Evolutionary conservation across 495 filamentous ascomycete genomes (phyloP).

Genomic region (Trichocladium uniseriatum): DNA sequence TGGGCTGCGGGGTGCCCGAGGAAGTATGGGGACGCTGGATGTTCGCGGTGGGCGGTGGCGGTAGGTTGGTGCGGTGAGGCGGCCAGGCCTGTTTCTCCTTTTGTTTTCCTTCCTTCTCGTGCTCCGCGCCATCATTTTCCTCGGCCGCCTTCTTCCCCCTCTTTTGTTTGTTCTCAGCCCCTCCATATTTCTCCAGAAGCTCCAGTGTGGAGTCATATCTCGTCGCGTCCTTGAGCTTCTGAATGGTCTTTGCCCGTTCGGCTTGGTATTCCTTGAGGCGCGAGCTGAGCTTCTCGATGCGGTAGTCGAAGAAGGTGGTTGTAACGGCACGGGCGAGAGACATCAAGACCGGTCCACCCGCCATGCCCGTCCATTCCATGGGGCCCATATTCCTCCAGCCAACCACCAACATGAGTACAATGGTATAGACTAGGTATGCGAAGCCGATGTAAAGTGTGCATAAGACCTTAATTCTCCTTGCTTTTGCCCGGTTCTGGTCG

Average conservation of each 20-base stretch:
- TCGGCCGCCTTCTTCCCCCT: constrained; percentile 27
- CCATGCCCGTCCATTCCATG: constrained; percentile 64
- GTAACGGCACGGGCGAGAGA: constrained; percentile 52
- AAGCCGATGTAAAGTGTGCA: constrained; percentile 86
- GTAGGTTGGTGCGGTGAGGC: constrained; percentile 45
- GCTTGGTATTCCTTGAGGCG: constrained; percentile 64
- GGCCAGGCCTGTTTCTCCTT: constrained; percentile 15
- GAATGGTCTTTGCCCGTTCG: constrained; percentile 77
- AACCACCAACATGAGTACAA: constrained; percentile 72
- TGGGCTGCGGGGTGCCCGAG: constrained; percentile 8
- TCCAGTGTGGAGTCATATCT: constrained; percentile 93
- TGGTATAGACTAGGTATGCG: constrained; percentile 74
- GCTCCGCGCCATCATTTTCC: constrained; percentile 14
- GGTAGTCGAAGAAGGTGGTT: constrained; percentile 68
- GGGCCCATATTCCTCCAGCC: constrained; percentile 74
- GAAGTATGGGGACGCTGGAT: constrained; percentile 41
- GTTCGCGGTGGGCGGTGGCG: constrained; percentile 82
- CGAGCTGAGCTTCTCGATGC: constrained; percentile 55
- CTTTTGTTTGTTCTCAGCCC: constrained; percentile 42
- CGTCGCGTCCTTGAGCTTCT: constrained; percentile 86
- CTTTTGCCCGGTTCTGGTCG: constrained; percentile 57
- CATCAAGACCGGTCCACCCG: constrained; percentile 74
- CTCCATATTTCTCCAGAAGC: constrained; percentile 88
- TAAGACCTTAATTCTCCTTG: constrained; percentile 72
- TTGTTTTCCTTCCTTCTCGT: constrained; percentile 12